A percentile compares a stretch with the other conserved stretches of the same genome.
Evolutionary conservation across 2,329 filamentous ascomycete genomes (phyloP).

Genomic region (Fusarium sp.): DNA sequence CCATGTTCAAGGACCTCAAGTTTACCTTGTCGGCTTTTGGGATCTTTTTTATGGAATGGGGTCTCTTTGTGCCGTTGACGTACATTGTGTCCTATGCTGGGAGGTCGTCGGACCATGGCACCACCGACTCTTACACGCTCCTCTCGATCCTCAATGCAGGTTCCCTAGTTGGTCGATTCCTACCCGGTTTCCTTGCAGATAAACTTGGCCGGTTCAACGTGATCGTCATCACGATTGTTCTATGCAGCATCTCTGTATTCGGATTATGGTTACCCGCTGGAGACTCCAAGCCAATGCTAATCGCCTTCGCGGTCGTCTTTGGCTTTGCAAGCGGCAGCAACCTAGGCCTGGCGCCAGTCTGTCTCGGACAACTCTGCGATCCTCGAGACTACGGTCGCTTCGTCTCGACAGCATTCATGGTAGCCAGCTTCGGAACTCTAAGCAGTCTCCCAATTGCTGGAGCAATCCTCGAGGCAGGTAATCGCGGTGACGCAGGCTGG

Average conservation of each 20-base stretch:
- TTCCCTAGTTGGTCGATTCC: slow-evolving; percentile 79
- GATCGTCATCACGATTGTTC: slow-evolving; percentile 74
- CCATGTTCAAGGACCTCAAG: slow-evolving; percentile 69
- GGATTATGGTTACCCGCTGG: slow-evolving; percentile 78
- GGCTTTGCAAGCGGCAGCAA: slow-evolving; percentile 85
- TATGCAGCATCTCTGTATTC: slow-evolving; percentile 67
- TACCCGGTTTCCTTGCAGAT: slow-evolving; percentile 83
- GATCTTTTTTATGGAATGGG: slow-evolving; percentile 79
- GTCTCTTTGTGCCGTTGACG: slow-evolving; percentile 78
- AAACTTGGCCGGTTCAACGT: slow-evolving; percentile 84
- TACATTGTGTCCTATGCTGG: slow-evolving; percentile 81
- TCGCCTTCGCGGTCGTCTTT: slow-evolving; percentile 78
- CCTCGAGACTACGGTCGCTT: slow-evolving; percentile 81
- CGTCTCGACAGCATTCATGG: slow-evolving; percentile 81
- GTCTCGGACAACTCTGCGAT: slow-evolving; percentile 83
- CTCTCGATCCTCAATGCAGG: slow-evolving; percentile 86
- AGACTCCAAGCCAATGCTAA: slow-evolving; percentile 65
- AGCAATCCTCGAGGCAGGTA: slow-evolving; percentile 48
- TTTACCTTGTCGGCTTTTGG: slow-evolving; percentile 72
- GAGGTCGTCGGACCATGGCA: slow-evolving; percentile 41
- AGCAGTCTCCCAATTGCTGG: slow-evolving; percentile 61
- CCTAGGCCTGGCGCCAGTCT: slow-evolving; percentile 82
- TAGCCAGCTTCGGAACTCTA: slow-evolving; percentile 78
- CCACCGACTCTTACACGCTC: slow-evolving; percentile 70
- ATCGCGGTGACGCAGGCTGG: slow-evolving; percentile 50